Conservation (phyloP, 2,329 filamentous ascomycete genomes). For the Alternaria viburni region DNA sequence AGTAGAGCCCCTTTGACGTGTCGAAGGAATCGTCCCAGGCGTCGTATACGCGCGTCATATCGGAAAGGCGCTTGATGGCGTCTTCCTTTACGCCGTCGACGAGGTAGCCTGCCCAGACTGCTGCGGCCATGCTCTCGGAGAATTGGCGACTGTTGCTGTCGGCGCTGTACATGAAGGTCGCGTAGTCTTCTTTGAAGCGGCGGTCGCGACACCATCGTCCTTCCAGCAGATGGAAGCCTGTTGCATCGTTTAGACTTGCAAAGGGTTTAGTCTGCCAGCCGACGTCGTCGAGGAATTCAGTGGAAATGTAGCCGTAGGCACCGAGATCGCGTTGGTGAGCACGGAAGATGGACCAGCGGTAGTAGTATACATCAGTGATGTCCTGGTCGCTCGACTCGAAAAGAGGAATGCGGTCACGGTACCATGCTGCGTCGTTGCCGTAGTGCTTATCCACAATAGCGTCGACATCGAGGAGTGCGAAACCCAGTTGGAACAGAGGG, state of each 20-base stretch:
- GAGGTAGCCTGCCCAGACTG: conserved; percentile 50
- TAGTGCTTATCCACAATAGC: conserved; percentile 44
- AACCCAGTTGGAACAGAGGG: not conserved
- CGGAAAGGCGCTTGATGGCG: conserved; percentile 40
- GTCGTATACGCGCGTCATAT: conserved; percentile 48
- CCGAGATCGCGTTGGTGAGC: conserved; percentile 55
- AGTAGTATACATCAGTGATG: conserved; percentile 55
- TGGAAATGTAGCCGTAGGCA: conserved; percentile 52
- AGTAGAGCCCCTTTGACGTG: conserved; percentile 50
- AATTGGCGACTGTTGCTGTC: conserved; percentile 53
- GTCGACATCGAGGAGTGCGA: conserved; percentile 31
- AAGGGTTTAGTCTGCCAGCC: conserved; percentile 52
- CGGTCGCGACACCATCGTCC: conserved; percentile 55
- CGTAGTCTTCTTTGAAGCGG: conserved; percentile 54
- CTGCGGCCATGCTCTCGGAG: conserved; percentile 52
- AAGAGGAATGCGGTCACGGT: conserved; percentile 47
- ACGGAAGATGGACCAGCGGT: conserved; percentile 54
- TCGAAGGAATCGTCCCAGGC: conserved; percentile 51
- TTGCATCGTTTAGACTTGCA: conserved; percentile 54
- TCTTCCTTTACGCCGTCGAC: conserved; percentile 50
- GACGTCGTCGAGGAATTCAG: conserved; percentile 55
- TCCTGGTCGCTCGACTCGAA: conserved; percentile 49
- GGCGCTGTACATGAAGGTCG: conserved; percentile 49
- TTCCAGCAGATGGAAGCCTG: conserved; percentile 54
- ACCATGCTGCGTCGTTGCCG: conserved; percentile 52